Evolutionary conservation across 495 filamentous ascomycete genomes (phyloP).

Genomic region (Aspergillus campestris): DNA sequence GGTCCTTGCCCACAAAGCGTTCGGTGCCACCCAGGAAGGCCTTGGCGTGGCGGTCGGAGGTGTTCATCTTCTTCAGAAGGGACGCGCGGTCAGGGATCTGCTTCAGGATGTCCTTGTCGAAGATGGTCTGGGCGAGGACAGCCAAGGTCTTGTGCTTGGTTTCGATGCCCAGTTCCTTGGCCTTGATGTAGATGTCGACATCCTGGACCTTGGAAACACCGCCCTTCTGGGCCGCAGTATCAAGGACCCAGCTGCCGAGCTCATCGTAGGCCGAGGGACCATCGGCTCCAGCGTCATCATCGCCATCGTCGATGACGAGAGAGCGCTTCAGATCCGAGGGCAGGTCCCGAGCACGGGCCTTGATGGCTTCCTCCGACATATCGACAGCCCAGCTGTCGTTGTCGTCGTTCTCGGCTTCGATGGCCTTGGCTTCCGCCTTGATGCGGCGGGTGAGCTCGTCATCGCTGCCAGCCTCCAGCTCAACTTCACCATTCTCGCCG

Average conservation of each 20-base stretch:
- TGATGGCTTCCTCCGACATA: slow-evolving; percentile 88
- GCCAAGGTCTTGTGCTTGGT: slow-evolving; percentile 87
- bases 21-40: slow-evolving; percentile 95
- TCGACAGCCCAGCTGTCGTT: slow-evolving; percentile 94
- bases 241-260: slow-evolving; percentile 85
- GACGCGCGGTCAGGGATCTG: slow-evolving; percentile 73
- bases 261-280: slow-evolving; percentile 81
- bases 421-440: slow-evolving; percentile 69
- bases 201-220: slow-evolving; percentile 69
- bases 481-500: slow-evolving; percentile 60
- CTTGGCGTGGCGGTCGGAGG: slow-evolving; percentile 88
- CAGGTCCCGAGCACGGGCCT: slow-evolving; percentile 82
- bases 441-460: slow-evolving; percentile 88
- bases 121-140: slow-evolving; percentile 88
- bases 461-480: slow-evolving; percentile 72
- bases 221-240: slow-evolving; percentile 60
- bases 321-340: slow-evolving; percentile 86
- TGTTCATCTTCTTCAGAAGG: slow-evolving; percentile 88
- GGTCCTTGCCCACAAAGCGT: slow-evolving; percentile 78
- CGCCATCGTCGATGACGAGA: slow-evolving; percentile 73
- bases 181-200: slow-evolving; percentile 89
- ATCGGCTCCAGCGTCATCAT: slow-evolving; percentile 71
- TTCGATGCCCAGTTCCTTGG: slow-evolving; percentile 89
- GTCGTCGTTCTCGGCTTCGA: slow-evolving; percentile 57
- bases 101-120: slow-evolving; percentile 79